Evolutionary conservation across 2,329 filamentous ascomycete species (phyloP).

Genomic region (Neonectria ditissima): DNA sequence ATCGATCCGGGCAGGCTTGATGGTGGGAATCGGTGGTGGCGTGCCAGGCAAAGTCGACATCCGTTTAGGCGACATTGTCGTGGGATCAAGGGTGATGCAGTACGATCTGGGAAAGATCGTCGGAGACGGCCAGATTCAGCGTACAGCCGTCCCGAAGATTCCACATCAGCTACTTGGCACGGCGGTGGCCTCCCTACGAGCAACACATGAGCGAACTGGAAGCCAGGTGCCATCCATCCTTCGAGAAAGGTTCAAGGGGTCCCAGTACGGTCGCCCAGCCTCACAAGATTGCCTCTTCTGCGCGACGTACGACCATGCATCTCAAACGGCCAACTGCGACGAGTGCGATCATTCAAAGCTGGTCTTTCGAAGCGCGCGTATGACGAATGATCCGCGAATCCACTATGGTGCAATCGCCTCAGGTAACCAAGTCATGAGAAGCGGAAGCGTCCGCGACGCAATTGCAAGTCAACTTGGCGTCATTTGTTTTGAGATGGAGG

Average conservation of each 20-base stretch:
- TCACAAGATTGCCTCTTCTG: neutral
- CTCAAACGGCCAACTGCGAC: neutral
- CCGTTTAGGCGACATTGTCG: slow-evolving; percentile 43
- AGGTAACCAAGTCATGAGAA: neutral
- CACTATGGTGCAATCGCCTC: neutral
- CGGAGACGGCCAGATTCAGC: slow-evolving; percentile 10
- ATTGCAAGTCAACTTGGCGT: neutral
- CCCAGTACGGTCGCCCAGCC: neutral
- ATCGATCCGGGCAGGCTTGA: slow-evolving; percentile 10
- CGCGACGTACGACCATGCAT: neutral
- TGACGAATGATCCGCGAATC: neutral
- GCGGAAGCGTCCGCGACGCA: neutral
- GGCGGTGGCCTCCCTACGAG: slow-evolving; percentile 22
- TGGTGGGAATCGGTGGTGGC: slow-evolving; percentile 43
- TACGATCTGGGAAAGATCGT: slow-evolving; percentile 42
- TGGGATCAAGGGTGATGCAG: slow-evolving; percentile 44
- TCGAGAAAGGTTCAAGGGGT: neutral
- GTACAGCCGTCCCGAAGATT: neutral
- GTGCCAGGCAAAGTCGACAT: slow-evolving; percentile 34
- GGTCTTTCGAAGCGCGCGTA: neutral
- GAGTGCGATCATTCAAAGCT: neutral
- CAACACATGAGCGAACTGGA: slow-evolving; percentile 3
- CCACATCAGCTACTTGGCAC: neutral
- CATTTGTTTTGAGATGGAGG: neutral
- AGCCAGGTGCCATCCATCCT: neutral